These are phyloP conservation scores for Clarireedia homoeocarpa DNA, from an alignment of 2,329 filamentous ascomycete species.

Conservation along the genomic window DNA sequence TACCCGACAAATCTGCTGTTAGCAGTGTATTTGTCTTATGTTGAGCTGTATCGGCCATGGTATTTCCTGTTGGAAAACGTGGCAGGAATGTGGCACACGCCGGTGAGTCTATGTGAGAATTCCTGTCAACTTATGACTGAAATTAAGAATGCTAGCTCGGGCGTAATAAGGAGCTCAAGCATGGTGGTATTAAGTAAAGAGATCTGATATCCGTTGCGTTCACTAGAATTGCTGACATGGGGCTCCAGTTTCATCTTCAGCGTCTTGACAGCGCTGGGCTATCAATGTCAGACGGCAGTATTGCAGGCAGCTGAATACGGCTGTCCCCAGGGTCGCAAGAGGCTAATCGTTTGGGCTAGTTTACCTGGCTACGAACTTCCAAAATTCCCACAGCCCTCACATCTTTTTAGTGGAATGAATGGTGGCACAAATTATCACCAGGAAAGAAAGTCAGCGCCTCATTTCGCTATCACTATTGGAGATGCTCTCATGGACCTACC, in stretches of 20 bases:
- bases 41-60: constrained; percentile 20
- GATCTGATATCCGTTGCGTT: constrained; percentile 5
- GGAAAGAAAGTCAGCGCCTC: constrained; percentile 9
- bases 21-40: constrained; percentile 14
- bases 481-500: constrained; percentile 15
- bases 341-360: constrained; percentile 18
- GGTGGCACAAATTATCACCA: constrained; percentile 4
- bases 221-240: background rate
- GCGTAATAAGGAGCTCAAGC: background rate
- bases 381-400: constrained; percentile 14
- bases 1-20: constrained; percentile 20
- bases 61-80: constrained; percentile 25
- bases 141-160: constrained; percentile 3
- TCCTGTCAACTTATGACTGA: background rate
- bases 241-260: constrained; percentile 16
- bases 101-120: background rate
- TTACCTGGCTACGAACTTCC: constrained; percentile 12
- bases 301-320: constrained; percentile 14
- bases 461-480: constrained; percentile 11
- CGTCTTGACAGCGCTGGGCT: constrained; percentile 15
- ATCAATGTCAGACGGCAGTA: constrained; percentile 15
- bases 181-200: constrained; percentile 9
- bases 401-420: background rate
- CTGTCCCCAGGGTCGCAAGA: constrained; percentile 12
- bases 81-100: constrained; percentile 6